These are phyloP conservation scores for Hygrophorus russula DNA, from an alignment of 768 basidiomycete species.

Conservation along the genomic window DNA sequence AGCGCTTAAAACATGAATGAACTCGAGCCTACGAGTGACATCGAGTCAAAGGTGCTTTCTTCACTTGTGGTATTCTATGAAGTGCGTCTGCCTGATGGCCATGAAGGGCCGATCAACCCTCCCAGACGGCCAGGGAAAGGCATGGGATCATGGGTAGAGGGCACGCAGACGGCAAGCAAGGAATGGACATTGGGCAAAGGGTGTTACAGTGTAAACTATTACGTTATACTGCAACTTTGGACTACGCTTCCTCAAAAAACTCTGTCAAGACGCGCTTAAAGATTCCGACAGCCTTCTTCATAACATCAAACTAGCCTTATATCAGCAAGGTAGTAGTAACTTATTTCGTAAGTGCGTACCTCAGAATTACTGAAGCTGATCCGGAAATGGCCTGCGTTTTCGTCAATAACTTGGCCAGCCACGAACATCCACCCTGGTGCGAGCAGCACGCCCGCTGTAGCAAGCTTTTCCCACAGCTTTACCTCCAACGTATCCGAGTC, in stretches of 20 bases:
- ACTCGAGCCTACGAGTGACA: background rate
- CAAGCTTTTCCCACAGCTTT: slow-evolving; percentile 49
- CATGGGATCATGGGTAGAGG: background rate
- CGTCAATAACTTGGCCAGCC: slow-evolving; percentile 15
- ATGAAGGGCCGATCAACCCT: too few species aligned
- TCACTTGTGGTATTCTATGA: too few species aligned
- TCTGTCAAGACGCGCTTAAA: slow-evolving; percentile 31
- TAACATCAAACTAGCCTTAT: slow-evolving; percentile 19
- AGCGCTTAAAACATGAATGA: background rate
- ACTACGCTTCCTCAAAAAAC: slow-evolving; percentile 21
- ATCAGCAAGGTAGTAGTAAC: background rate
- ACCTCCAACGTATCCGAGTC: slow-evolving; percentile 35
- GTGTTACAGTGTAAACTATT: background rate
- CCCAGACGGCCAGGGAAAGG: too few species aligned
- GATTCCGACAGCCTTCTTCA: slow-evolving; percentile 37
- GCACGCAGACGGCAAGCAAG: background rate
- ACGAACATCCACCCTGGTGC: slow-evolving; percentile 46
- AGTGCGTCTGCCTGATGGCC: too few species aligned
- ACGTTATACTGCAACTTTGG: background rate
- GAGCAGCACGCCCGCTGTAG: slow-evolving; percentile 51
- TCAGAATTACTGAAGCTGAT: slow-evolving; percentile 44
- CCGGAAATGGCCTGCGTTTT: slow-evolving; percentile 37
- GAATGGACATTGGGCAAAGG: too few species aligned
- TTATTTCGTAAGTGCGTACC: slow-evolving; percentile 20
- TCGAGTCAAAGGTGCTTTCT: background rate